Percentiles rank a stretch among this genome's conserved stretches.
phyloP scores from a whole-genome alignment of 1,284 basidiomycete genomes.

The Cutaneotrichosporon cutaneum region DNA sequence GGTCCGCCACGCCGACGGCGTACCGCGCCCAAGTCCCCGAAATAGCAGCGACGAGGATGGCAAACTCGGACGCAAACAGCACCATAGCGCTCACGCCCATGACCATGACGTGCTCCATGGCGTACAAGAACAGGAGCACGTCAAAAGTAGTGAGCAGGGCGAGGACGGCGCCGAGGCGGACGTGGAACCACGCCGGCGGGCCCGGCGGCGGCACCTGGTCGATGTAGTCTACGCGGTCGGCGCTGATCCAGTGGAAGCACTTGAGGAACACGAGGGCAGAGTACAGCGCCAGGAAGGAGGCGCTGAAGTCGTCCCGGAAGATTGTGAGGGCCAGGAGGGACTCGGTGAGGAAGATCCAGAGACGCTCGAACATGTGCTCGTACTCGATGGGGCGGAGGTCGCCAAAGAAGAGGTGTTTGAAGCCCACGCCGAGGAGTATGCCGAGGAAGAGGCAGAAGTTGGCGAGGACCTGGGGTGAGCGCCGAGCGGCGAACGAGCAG shows the following conservation, averaged over 20 bases:
- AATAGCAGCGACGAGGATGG: constrained; percentile 76
- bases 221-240: constrained; percentile 97
- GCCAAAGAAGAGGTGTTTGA: constrained; percentile 92
- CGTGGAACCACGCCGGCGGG: constrained; percentile 75
- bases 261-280: constrained; percentile 89
- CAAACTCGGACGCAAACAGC: constrained; percentile 93
- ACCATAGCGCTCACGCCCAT: constrained; percentile 77
- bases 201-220: constrained; percentile 90
- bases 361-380: constrained; percentile 90
- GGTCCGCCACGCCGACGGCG: constrained; percentile 75
- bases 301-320: constrained; percentile 86
- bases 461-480: constrained; percentile 68
- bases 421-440: constrained; percentile 69
- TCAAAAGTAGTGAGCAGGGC: constrained; percentile 42
- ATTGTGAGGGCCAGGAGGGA: constrained; percentile 93
- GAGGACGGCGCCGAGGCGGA: constrained; percentile 65
- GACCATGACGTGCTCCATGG: constrained; percentile 36
- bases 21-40: constrained; percentile 81
- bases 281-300: constrained; percentile 89
- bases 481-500: too few species aligned
- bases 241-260: constrained; percentile 95
- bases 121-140: constrained; percentile 39
- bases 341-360: constrained; percentile 98
- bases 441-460: constrained; percentile 84
- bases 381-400: constrained; percentile 81